Base-by-base conservation (phyloP, 2,329 filamentous ascomycete species). In the Ilyonectria mors-panacis region DNA sequence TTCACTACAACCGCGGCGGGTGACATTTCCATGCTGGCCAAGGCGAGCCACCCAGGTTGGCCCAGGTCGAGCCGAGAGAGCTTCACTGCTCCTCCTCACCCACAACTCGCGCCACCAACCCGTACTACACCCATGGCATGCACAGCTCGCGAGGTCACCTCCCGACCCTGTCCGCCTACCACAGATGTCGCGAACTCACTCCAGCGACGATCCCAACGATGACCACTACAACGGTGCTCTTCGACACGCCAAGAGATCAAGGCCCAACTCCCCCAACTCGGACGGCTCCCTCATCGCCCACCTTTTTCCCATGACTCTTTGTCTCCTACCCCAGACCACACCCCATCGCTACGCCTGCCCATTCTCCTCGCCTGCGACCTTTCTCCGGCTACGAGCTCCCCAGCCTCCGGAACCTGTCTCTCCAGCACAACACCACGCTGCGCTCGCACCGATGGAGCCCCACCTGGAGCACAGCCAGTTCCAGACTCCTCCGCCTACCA, bases 261-360 rank as follows among this genome's bases (percentile, higher is more conserved):
- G 95, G 74, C 95, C 96, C 48, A 96, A 95, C 80, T 98, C 95
- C 39, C 96, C 95, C 59, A 94, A 97, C 82, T 98, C 95, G 9
- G n/a, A 98, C 95, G 2, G 95, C 95, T 54, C 96, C 96, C 21
- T 97, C 95, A 28, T 98, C 95, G 35, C 95, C 95, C 28, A 98
- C 95, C 4, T 97, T 98, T n/a, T 81, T 98, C 95, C 2, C 94
- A 98, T 82, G 94, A 97, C 81, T 98, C 95, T 12, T 88, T 95
- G 53, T 98, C 95, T 10, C 96, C 95, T 5, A 99, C 95, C 2
- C 96, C 95, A 12, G 95, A 98, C 78, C 95, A 98, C 85, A 98
- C 96, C n/a, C 95, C n/a, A 90, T 98, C 63, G 95, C 95, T 30
- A 99, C 95, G 6, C 95, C 95, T 5, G 95, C 95, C 48, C 96